Conservation (phyloP, 2,329 filamentous ascomycete species). For the Aspergillus thermomutatus region DNA sequence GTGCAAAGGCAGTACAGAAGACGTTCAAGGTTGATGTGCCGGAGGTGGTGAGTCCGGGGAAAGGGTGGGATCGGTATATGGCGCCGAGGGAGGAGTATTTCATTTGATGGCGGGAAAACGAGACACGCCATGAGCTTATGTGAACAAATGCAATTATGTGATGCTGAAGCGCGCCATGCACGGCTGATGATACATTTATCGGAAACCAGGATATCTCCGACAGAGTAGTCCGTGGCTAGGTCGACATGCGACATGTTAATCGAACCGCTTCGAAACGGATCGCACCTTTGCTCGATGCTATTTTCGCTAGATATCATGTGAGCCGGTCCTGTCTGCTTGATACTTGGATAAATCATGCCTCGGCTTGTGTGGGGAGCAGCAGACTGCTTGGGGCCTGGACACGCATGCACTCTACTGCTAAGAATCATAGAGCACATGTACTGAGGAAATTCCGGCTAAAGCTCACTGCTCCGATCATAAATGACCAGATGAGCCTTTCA, state of each 20-base stretch:
- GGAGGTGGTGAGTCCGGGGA: conserved; percentile 15
- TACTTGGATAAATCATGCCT: too few species aligned
- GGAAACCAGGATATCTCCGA: background rate
- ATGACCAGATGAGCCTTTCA: too few species aligned
- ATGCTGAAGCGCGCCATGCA: background rate
- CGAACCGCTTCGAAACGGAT: background rate
- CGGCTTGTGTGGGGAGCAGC: too few species aligned
- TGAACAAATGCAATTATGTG: background rate
- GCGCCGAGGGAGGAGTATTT: conserved; percentile 5
- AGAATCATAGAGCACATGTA: too few species aligned
- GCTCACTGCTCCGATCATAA: too few species aligned
- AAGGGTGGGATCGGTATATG: conserved; percentile 21
- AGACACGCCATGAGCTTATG: background rate
- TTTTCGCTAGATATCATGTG: background rate
- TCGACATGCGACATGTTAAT: background rate
- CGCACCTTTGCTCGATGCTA: background rate
- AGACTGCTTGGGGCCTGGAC: too few species aligned
- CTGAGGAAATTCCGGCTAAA: too few species aligned
- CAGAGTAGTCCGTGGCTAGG: background rate
- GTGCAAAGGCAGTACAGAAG: conserved; percentile 18
- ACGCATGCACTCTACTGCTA: too few species aligned
- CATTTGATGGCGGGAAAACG: background rate
- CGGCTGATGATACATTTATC: background rate
- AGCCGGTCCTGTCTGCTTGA: too few species aligned
- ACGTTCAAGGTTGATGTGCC: conserved; percentile 29